Evolutionary conservation across 371 early-diverging fungal genomes (phyloP).

Genomic region (Mucor irregularis): DNA sequence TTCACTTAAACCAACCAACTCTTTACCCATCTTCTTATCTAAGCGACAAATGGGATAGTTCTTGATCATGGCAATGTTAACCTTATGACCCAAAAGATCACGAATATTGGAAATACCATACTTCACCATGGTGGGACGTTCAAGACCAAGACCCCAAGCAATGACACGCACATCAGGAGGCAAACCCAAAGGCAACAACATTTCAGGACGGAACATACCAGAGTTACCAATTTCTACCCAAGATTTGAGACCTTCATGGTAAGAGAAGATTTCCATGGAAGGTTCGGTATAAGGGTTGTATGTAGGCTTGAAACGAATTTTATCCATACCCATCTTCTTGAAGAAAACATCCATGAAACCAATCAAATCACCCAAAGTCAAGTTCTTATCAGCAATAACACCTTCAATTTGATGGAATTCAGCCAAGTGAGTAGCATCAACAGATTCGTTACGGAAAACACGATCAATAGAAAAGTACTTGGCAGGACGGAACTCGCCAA

Average conservation of each 20-base stretch:
- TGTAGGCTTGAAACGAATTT: slow-evolving; percentile 99
- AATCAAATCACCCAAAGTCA: slow-evolving; percentile 97
- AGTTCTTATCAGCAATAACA: slow-evolving; percentile 94
- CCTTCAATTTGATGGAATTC: slow-evolving; percentile 99
- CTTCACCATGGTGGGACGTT: slow-evolving; percentile 99
- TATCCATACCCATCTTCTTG: slow-evolving; percentile 93
- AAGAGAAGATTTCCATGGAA: slow-evolving; percentile 99
- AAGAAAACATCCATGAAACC: slow-evolving; percentile 98
- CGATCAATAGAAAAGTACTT: slow-evolving; percentile 99
- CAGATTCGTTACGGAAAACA: slow-evolving; percentile 99
- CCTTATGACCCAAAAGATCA: slow-evolving; percentile 98
- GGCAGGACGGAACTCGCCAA: slow-evolving; percentile 81
- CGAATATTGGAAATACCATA: slow-evolving; percentile 98
- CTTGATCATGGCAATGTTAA: slow-evolving; percentile 94
- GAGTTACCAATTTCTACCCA: slow-evolving; percentile 99
- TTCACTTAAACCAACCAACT: slow-evolving; percentile 53
- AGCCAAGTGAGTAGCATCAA: slow-evolving; percentile 99
- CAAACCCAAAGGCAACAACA: slow-evolving; percentile 97
- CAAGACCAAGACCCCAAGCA: slow-evolving; percentile 99
- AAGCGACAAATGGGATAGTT: slow-evolving; percentile 89
- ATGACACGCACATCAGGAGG: slow-evolving; percentile 97
- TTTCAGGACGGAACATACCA: slow-evolving; percentile 99
- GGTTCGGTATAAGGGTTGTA: slow-evolving; percentile 99
- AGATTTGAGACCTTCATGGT: slow-evolving; percentile 92
- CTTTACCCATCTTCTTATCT: slow-evolving; percentile 79